Evolutionary conservation across 441 rosid species (phyloP).

Genomic region (Euphorbia schlechtendalii): DNA sequence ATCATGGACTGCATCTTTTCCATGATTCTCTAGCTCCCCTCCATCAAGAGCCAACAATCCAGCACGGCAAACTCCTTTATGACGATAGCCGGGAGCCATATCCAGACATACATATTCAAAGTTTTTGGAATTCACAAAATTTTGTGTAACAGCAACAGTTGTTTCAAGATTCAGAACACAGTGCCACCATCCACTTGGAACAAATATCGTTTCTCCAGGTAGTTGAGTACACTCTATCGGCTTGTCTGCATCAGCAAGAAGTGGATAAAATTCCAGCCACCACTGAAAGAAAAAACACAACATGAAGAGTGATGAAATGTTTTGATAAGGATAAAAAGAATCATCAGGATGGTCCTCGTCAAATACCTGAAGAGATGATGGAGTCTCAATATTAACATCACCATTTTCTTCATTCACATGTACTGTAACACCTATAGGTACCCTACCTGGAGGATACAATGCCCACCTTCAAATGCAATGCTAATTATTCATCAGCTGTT

Average conservation of each 20-base stretch:
- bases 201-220: conserved; percentile 91
- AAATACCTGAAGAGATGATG: conserved; percentile 87
- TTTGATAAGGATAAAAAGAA: conserved; percentile 17
- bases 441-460: conserved; percentile 96
- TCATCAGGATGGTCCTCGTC: conserved; percentile 13
- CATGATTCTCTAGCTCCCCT: conserved; percentile 33
- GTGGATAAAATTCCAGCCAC: conserved; percentile 97
- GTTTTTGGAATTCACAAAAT: conserved; percentile 78
- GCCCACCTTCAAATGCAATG: conserved; percentile 70
- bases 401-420: conserved; percentile 95
- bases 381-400: conserved; percentile 84
- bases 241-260: conserved; percentile 84
- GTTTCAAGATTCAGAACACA: conserved; percentile 88
- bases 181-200: conserved; percentile 99
- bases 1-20: conserved; percentile 27
- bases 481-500: conserved; percentile 18
- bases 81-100: conserved; percentile 93
- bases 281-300: conserved; percentile 44
- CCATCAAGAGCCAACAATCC: conserved; percentile 83
- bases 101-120: conserved; percentile 90
- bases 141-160: conserved; percentile 90
- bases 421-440: conserved; percentile 93
- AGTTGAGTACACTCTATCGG: conserved; percentile 93
- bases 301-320: conserved; percentile 12
- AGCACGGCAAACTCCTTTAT: conserved; percentile 94